These are phyloP conservation scores for Calocybe gambosa DNA, from an alignment of 1,284 basidiomycete species.

Conservation along the genomic window DNA sequence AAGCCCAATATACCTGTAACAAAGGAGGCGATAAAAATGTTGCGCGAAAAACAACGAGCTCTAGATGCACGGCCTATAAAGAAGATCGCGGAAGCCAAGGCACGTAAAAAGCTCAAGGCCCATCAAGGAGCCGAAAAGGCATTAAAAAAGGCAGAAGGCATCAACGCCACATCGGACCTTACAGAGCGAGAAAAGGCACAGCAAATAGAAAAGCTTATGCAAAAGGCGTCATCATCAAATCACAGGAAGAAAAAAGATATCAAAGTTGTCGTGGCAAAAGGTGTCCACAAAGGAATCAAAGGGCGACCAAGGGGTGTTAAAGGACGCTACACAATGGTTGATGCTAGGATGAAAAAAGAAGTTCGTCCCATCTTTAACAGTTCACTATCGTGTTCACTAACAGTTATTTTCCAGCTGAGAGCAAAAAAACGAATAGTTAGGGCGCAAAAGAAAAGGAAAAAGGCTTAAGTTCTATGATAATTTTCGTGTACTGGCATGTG, in stretches of 20 bases:
- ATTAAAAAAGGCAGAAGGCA: constrained; percentile 94
- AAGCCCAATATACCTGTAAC: constrained; percentile 94
- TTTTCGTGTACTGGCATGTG: not conserved
- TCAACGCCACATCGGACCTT: constrained; percentile 87
- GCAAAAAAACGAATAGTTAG: constrained; percentile 69
- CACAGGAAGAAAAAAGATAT: constrained; percentile 74
- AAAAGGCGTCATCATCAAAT: constrained; percentile 64
- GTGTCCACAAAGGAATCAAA: constrained; percentile 83
- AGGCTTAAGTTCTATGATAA: constrained; percentile 6
- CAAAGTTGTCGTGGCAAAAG: constrained; percentile 91
- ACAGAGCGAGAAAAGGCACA: constrained; percentile 93
- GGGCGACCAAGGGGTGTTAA: constrained; percentile 96
- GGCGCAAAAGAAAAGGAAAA: constrained; percentile 55
- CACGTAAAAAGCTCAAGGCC: constrained; percentile 92
- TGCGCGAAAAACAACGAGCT: constrained; percentile 88
- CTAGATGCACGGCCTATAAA: constrained; percentile 98
- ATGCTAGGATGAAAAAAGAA: constrained; percentile 82
- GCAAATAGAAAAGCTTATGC: constrained; percentile 90
- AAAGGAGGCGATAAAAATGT: constrained; percentile 87
- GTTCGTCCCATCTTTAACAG: constrained; percentile 30
- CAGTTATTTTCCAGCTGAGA: constrained; percentile 42
- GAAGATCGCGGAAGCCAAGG: constrained; percentile 98
- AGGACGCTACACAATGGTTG: constrained; percentile 90
- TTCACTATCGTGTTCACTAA: constrained; percentile 2
- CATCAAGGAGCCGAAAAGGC: constrained; percentile 85